phyloP scores from a whole-genome alignment of 1,139 yeast species.

The Candida buenavistaensis region DNA sequence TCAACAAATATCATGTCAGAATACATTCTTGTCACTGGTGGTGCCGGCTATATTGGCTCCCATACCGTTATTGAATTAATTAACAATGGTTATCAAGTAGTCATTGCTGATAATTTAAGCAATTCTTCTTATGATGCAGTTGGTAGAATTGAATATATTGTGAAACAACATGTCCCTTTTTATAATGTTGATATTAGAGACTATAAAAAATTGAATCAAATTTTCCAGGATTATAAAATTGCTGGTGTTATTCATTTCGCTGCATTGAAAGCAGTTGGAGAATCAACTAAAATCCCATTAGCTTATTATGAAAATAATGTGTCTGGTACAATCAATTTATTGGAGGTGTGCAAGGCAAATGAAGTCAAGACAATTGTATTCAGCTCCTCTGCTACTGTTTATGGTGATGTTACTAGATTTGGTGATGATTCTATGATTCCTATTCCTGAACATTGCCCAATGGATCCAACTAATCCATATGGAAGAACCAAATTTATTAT shows the following conservation, averaged over 20 bases:
- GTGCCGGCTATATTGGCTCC: slow-evolving; percentile 87
- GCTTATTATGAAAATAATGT: slow-evolving; percentile 71
- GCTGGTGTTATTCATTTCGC: slow-evolving; percentile 77
- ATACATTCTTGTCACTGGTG: slow-evolving; percentile 76
- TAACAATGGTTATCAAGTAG: slow-evolving; percentile 65
- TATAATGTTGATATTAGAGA: slow-evolving; percentile 61
- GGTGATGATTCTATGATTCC: slow-evolving; percentile 63
- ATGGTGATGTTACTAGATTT: slow-evolving; percentile 79
- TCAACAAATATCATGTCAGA: slow-evolving; percentile 5
- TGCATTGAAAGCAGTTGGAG: slow-evolving; percentile 86
- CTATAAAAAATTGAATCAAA: slow-evolving; percentile 42
- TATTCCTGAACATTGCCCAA: slow-evolving; percentile 77
- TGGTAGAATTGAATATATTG: slow-evolving; percentile 62
- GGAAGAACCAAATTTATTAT: slow-evolving; percentile 71
- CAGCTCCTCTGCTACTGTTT: slow-evolving; percentile 81
- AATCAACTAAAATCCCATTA: slow-evolving; percentile 72
- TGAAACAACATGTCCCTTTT: slow-evolving; percentile 52
- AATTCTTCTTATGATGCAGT: slow-evolving; percentile 72
- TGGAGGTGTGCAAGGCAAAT: slow-evolving; percentile 51
- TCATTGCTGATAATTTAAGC: slow-evolving; percentile 68
- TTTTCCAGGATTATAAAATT: slow-evolving; percentile 53
- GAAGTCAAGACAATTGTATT: slow-evolving; percentile 65
- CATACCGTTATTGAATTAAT: slow-evolving; percentile 73
- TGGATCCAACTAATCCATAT: slow-evolving; percentile 75
- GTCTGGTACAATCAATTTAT: slow-evolving; percentile 60